These are phyloP conservation scores for button mushroom (Agaricus bisporus) DNA, from an alignment of 768 basidiomycete species.

Conservation along the genomic window DNA sequence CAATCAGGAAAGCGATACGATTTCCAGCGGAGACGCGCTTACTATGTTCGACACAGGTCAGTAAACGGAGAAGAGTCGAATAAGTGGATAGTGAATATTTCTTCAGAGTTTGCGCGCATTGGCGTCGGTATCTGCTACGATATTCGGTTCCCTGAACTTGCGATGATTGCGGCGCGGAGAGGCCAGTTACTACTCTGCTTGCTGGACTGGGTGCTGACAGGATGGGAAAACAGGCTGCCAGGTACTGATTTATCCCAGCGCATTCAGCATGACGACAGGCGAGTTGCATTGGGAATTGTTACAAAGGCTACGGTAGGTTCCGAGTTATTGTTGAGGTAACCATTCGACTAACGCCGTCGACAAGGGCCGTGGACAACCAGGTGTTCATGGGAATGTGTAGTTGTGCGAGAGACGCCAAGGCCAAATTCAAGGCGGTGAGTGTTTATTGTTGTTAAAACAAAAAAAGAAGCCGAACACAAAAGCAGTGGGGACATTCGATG, in stretches of 20 bases:
- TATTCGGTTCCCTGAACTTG: slow-evolving; percentile 89
- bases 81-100: background rate
- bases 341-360: background rate
- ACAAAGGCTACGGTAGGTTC: slow-evolving; percentile 66
- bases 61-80: background rate
- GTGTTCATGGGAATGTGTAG: slow-evolving; percentile 96
- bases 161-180: slow-evolving; percentile 84
- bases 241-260: slow-evolving; percentile 85
- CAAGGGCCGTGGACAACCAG: slow-evolving; percentile 87
- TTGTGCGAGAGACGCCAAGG: slow-evolving; percentile 78
- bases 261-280: slow-evolving; percentile 95
- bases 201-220: background rate
- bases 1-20: slow-evolving; percentile 76
- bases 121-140: slow-evolving; percentile 98
- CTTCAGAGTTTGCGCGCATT: slow-evolving; percentile 88
- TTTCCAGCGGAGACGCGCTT: slow-evolving; percentile 67
- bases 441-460: slow-evolving; percentile 8
- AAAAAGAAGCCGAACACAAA: background rate
- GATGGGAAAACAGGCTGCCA: slow-evolving; percentile 59
- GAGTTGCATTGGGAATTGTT: slow-evolving; percentile 95
- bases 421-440: slow-evolving; percentile 83
- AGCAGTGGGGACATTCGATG: slow-evolving; percentile 86
- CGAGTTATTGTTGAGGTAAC: slow-evolving; percentile 13
- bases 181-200: slow-evolving; percentile 36
- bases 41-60: slow-evolving; percentile 87